Conservation (phyloP, 495 filamentous ascomycete species). For the Xeromyces bisporus region DNA sequence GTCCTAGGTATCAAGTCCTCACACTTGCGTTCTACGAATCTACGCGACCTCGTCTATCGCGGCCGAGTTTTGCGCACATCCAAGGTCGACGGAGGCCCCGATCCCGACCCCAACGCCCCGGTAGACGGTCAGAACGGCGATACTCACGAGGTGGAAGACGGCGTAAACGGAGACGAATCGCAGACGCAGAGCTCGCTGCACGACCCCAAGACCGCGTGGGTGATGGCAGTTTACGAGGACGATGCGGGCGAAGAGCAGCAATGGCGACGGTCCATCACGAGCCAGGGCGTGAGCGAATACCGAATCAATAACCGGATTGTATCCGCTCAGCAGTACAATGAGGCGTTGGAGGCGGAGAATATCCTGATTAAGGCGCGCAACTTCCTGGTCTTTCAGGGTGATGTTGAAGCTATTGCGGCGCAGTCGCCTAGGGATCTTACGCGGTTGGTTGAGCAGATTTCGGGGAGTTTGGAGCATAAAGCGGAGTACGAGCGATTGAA, state of each 20-base stretch:
- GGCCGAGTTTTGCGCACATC: conserved; percentile 83
- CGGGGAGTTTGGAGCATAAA: conserved; percentile 89
- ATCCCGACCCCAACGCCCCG: conserved; percentile 58
- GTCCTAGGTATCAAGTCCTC: conserved; percentile 97
- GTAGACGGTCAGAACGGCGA: conserved; percentile 35
- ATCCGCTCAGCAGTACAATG: conserved; percentile 82
- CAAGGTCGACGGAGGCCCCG: conserved; percentile 76
- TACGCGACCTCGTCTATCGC: conserved; percentile 90
- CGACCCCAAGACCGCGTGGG: conserved; percentile 89
- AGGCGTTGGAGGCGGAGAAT: conserved; percentile 80
- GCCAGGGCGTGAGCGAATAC: conserved; percentile 78
- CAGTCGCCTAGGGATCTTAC: conserved; percentile 92
- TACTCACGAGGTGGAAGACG: conserved; percentile 25
- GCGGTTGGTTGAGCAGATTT: conserved; percentile 90
- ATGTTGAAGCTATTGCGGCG: conserved; percentile 94
- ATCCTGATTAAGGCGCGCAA: conserved; percentile 96
- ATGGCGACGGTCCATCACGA: conserved; percentile 92
- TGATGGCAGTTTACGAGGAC: conserved; percentile 98
- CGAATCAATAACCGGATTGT: conserved; percentile 87
- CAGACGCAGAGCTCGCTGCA: conserved; percentile 38
- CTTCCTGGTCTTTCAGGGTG: conserved; percentile 95
- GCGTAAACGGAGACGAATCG: conserved; percentile 21
- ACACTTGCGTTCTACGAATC: conserved; percentile 84
- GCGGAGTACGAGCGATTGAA: conserved; percentile 84
- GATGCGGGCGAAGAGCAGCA: conserved; percentile 88